phyloP scores from a whole-genome alignment of 1,284 basidiomycete genomes.

The Trametes versicolor region DNA sequence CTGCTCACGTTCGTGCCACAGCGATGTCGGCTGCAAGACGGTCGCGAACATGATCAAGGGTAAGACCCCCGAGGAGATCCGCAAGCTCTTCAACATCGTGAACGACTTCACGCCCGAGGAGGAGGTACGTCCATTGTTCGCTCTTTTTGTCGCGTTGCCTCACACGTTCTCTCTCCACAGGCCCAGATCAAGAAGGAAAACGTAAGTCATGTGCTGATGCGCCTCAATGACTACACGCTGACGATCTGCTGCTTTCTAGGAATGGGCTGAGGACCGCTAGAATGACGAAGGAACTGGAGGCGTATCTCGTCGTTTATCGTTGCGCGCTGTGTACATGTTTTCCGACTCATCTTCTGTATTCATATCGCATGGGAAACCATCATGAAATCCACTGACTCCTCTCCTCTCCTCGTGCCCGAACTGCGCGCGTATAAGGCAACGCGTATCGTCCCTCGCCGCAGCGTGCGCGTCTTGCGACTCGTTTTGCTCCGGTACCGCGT shows the following conservation, averaged over 20 bases:
- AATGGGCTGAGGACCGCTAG: constrained; percentile 92
- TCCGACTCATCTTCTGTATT: constrained; percentile 29
- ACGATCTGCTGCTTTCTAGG: constrained; percentile 47
- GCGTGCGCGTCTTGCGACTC: constrained; percentile 8
- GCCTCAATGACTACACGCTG: constrained; percentile 6
- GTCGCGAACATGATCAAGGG: constrained; percentile 99
- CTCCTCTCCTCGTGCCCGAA: constrained; percentile 4
- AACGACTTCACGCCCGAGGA: constrained; percentile 99
- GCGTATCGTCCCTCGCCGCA: not conserved
- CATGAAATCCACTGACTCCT: constrained; percentile 6
- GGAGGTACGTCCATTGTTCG: constrained; percentile 67
- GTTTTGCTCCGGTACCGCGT: constrained; percentile 9
- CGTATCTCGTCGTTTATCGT: constrained; percentile 38
- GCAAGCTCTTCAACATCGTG: constrained; percentile 96
- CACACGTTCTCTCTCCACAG: constrained; percentile 47
- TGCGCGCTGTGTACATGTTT: constrained; percentile 36
- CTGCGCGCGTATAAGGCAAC: constrained; percentile 4
- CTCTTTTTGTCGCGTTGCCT: constrained; percentile 5
- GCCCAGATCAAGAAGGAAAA: constrained; percentile 99
- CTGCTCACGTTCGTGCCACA: constrained; percentile 46
- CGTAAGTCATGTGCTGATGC: constrained; percentile 57
- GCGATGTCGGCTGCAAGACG: constrained; percentile 99
- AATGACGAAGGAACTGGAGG: constrained; percentile 31
- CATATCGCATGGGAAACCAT: constrained; percentile 31
- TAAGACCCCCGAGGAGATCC: constrained; percentile 96